Evolutionary conservation across 2,329 filamentous ascomycete species (phyloP).

Genomic region (Penicillium hesseltinei): DNA sequence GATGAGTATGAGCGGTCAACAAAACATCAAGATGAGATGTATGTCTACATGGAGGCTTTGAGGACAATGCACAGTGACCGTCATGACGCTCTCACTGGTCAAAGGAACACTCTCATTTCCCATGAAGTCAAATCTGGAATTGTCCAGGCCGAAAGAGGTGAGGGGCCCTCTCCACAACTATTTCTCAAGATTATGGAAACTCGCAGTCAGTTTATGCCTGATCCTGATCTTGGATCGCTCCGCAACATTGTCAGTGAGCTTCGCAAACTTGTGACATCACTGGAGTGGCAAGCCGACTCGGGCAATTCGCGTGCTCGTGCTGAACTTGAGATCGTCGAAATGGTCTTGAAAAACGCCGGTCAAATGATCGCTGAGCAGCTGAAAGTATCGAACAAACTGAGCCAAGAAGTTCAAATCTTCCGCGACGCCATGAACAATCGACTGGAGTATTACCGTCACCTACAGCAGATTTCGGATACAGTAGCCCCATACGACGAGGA

Average conservation of each 20-base stretch:
- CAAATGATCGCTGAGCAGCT: conserved; percentile 52
- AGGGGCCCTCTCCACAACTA: conserved; percentile 71
- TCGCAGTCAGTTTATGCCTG: conserved; percentile 46
- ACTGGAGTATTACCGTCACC: conserved; percentile 83
- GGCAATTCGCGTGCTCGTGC: conserved; percentile 56
- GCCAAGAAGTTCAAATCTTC: conserved; percentile 72
- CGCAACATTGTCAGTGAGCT: conserved; percentile 69
- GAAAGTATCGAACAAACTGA: conserved; percentile 51
- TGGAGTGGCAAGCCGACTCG: conserved; percentile 58
- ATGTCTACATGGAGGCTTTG: conserved; percentile 78
- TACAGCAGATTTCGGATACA: conserved; percentile 87
- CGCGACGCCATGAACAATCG: conserved; percentile 78
- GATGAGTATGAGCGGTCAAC: conserved; percentile 89
- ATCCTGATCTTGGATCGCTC: conserved; percentile 60
- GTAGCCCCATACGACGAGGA: conserved; percentile 71
- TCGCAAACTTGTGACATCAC: conserved; percentile 59
- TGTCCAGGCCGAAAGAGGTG: conserved; percentile 58
- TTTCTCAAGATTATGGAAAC: conserved; percentile 50
- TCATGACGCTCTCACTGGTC: conserved; percentile 71
- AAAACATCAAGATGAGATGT: conserved; percentile 81
- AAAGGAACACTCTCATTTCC: conserved; percentile 70
- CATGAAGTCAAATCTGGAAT: conserved; percentile 68
- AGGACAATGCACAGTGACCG: conserved; percentile 76
- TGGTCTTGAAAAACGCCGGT: conserved; percentile 61
- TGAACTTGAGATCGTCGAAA: conserved; percentile 65